These are phyloP conservation scores for Teratosphaeria nubilosa DNA, from an alignment of 2,329 filamentous ascomycete species.

Conservation along the genomic window DNA sequence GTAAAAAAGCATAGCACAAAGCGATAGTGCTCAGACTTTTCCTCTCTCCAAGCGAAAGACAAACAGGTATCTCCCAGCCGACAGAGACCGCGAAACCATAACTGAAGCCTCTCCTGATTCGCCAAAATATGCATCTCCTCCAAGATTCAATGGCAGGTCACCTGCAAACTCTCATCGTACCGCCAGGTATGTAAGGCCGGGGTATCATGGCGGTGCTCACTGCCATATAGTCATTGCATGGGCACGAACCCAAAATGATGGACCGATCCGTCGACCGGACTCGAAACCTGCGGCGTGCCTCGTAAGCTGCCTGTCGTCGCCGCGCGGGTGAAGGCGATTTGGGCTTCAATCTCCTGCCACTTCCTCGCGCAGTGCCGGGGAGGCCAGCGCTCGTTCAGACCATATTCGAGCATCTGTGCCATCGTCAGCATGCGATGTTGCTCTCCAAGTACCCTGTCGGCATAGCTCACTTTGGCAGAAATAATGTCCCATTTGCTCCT, in stretches of 20 bases:
- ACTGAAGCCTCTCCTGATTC: not conserved
- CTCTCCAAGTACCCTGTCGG: not conserved
- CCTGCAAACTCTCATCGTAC: not conserved
- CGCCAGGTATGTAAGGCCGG: not conserved
- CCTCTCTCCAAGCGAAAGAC: constrained; percentile 8
- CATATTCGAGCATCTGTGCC: constrained; percentile 41
- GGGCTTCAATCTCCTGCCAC: constrained; percentile 36
- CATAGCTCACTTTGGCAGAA: constrained; percentile 34
- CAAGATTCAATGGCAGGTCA: not conserved
- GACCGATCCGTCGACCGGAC: constrained; percentile 16
- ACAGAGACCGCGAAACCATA: not conserved
- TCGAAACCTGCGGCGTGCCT: constrained; percentile 19
- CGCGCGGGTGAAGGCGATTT: constrained; percentile 15
- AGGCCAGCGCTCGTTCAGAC: constrained; percentile 41
- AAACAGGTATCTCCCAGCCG: constrained; percentile 13
- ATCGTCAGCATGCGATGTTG: not conserved
- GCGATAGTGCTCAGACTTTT: not conserved
- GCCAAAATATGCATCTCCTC: not conserved
- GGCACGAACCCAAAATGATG: constrained; percentile 23
- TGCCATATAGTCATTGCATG: constrained; percentile 18
- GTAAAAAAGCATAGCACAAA: not conserved
- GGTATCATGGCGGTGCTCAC: not conserved
- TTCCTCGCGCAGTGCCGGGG: constrained; percentile 41
- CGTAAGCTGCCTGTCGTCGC: constrained; percentile 14
- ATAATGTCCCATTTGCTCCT: constrained; percentile 47